Evolutionary conservation across 2,329 filamentous ascomycete species (phyloP).

Genomic region (Scedosporium apiospermum): DNA sequence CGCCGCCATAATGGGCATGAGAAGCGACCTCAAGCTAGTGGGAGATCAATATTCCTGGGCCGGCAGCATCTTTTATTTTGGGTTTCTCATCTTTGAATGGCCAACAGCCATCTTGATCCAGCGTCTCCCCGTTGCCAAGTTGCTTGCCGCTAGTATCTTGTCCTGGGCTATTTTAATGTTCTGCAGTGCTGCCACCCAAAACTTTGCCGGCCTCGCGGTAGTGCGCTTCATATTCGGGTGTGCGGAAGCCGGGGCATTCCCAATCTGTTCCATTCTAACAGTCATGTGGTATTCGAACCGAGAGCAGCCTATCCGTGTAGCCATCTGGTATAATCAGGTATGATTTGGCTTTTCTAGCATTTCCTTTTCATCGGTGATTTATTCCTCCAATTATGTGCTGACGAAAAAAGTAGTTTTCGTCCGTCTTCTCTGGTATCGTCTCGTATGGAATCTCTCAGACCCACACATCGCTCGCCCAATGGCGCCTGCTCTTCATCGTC

Average conservation of each 20-base stretch:
- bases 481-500: conserved; percentile 50
- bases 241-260: conserved; percentile 43
- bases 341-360: too few relatives aligned
- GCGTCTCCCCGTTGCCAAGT: conserved; percentile 16
- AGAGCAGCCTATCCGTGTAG: neutral
- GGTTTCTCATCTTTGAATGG: conserved; percentile 17
- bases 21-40: conserved; percentile 37
- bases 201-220: conserved; percentile 35
- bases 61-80: conserved; percentile 27
- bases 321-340: neutral
- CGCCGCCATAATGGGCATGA: conserved; percentile 49
- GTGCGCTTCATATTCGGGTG: conserved; percentile 44
- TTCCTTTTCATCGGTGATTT: too few relatives aligned
- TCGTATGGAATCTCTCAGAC: conserved; percentile 49
- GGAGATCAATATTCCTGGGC: conserved; percentile 57
- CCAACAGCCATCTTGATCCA: conserved; percentile 15
- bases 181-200: conserved; percentile 31
- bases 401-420: conserved; percentile 13
- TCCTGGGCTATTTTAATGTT: conserved; percentile 15
- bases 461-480: conserved; percentile 32
- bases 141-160: conserved; percentile 14
- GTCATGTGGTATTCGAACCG: conserved; percentile 39
- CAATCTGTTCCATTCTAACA: conserved; percentile 43
- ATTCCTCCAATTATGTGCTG: too few relatives aligned
- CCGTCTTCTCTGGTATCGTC: conserved; percentile 36